These are phyloP conservation scores for Yamadazyma diddensiae DNA, from an alignment of 1,139 yeast genomes.

Conservation along the genomic window DNA sequence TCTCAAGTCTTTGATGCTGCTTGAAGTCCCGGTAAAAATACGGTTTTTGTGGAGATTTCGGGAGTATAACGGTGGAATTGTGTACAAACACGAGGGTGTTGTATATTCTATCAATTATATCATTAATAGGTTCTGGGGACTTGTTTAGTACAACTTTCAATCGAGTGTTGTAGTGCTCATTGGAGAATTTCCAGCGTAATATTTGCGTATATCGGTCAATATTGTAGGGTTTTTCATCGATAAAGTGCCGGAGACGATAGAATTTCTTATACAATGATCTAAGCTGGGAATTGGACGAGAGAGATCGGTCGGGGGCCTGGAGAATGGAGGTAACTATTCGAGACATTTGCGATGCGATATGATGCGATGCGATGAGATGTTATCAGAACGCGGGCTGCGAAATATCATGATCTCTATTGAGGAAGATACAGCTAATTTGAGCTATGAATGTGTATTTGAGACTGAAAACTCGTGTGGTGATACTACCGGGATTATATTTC, in stretches of 20 bases:
- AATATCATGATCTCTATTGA: too few relatives aligned
- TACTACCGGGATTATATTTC: too few relatives aligned
- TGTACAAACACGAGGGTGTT: conserved; percentile 39
- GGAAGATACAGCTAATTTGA: too few relatives aligned
- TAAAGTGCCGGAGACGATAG: conserved; percentile 28
- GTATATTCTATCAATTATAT: conserved; percentile 21
- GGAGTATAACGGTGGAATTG: conserved; percentile 32
- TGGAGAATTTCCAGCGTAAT: conserved; percentile 25
- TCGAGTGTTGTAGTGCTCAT: conserved; percentile 20
- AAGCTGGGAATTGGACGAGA: conserved; percentile 7
- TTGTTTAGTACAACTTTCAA: conserved; percentile 15
- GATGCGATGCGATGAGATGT: too few relatives aligned
- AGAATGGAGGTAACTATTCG: too few relatives aligned
- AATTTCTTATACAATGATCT: conserved; percentile 29
- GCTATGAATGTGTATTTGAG: too few relatives aligned
- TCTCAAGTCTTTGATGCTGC: conserved; percentile 21
- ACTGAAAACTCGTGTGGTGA: too few relatives aligned
- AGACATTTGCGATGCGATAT: too few relatives aligned
- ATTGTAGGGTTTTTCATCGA: conserved; percentile 17
- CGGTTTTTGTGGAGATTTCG: conserved; percentile 11
- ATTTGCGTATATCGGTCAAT: conserved; percentile 16
- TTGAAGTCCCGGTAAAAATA: conserved; percentile 22
- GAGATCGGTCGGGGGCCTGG: too few relatives aligned
- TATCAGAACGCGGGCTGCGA: too few relatives aligned
- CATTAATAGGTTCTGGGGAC: conserved; percentile 6